Percentiles rank a stretch among this genome's conserved stretches.
phyloP scores from a whole-genome alignment of 768 basidiomycete species.

The Tulasnella sp. region DNA sequence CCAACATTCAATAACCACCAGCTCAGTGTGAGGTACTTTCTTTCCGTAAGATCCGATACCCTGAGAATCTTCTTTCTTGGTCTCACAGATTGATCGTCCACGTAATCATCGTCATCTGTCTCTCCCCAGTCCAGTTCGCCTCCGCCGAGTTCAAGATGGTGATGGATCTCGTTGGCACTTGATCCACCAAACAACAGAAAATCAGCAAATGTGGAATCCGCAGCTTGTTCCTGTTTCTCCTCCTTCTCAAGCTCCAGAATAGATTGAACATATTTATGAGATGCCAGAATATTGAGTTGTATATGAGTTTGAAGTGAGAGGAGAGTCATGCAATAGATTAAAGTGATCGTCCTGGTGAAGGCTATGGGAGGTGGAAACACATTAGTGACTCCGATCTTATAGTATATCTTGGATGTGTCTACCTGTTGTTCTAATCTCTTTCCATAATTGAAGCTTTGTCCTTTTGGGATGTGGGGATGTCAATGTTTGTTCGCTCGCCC shows the following conservation, averaged over 20 bases:
- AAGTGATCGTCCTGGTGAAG: slow-evolving; percentile 75
- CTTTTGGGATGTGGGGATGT: slow-evolving; percentile 23
- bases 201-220: slow-evolving; percentile 31
- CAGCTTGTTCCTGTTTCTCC: slow-evolving; percentile 10
- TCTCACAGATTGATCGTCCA: slow-evolving; percentile 22
- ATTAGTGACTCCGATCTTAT: neutral
- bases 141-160: slow-evolving; percentile 20
- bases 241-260: slow-evolving; percentile 43
- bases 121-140: slow-evolving; percentile 23
- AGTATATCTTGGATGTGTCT: slow-evolving; percentile 17
- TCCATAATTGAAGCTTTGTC: slow-evolving; percentile 80
- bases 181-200: slow-evolving; percentile 28
- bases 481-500: too few relatives aligned
- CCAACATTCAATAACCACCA: slow-evolving; percentile 93
- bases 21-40: slow-evolving; percentile 68
- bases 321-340: slow-evolving; percentile 73
- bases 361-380: slow-evolving; percentile 33
- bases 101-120: slow-evolving; percentile 26
- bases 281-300: slow-evolving; percentile 75
- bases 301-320: slow-evolving; percentile 75
- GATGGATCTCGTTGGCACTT: slow-evolving; percentile 20
- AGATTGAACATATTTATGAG: slow-evolving; percentile 63
- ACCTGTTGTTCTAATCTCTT: slow-evolving; percentile 83
- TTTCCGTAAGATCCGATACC: slow-evolving; percentile 51
- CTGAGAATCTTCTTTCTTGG: slow-evolving; percentile 14